Evolutionary conservation across 2,329 filamentous ascomycete species (phyloP).

Genomic region (Fusarium avenaceum): DNA sequence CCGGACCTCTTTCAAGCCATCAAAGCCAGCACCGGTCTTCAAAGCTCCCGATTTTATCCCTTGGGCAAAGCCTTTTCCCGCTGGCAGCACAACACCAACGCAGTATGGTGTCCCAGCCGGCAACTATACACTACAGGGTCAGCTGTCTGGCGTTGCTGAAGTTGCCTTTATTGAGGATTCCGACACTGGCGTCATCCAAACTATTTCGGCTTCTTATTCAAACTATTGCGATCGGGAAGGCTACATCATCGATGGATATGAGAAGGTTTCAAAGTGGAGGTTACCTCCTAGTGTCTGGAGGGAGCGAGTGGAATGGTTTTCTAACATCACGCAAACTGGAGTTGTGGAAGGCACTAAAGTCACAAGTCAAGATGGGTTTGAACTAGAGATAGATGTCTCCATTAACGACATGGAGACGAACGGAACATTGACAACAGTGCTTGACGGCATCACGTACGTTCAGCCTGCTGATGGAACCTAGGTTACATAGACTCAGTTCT

Average conservation of each 20-base stretch:
- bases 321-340: constrained; percentile 55
- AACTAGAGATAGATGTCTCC: constrained; percentile 20
- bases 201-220: constrained; percentile 1
- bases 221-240: background rate
- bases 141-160: constrained; percentile 3
- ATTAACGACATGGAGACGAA: background rate
- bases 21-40: constrained; percentile 43
- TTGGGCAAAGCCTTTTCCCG: constrained; percentile 3
- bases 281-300: constrained; percentile 22
- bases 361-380: constrained; percentile 45
- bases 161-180: background rate
- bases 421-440: constrained; percentile 5
- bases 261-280: constrained; percentile 29
- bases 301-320: constrained; percentile 56
- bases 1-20: constrained; percentile 49
- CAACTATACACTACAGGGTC: constrained; percentile 2
- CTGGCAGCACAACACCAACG: background rate
- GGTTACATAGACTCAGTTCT: too few species aligned
- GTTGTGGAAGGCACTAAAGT: constrained; percentile 53
- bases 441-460: background rate
- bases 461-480: constrained; percentile 8
- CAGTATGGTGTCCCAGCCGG: background rate
- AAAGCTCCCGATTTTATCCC: constrained; percentile 4
- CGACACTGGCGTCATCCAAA: background rate
- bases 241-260: constrained; percentile 12